Base-by-base conservation (phyloP, 108 stramenopile genomes). In the Skeletonema grethae region DNA sequence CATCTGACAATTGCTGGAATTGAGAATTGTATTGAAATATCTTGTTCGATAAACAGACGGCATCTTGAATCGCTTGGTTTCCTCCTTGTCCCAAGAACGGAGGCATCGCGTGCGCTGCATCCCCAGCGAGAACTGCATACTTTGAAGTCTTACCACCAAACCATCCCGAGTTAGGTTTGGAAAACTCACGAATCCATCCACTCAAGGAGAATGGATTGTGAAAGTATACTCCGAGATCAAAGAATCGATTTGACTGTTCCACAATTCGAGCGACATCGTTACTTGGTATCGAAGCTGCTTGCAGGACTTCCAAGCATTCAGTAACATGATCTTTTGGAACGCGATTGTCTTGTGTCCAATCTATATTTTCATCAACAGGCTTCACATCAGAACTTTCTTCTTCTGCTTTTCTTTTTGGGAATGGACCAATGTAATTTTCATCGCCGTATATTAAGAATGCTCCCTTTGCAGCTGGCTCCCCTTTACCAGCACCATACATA, bases 51-150 rank as follows among this genome's bases (percentile, higher is more conserved):
- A 59, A 24, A 50, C 59, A 77, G 15, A 85, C 88, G 39, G 82
- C 88, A 87, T 95, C 96, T 82, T 96, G 95, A 60, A 98, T 85
- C 4, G 96, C 98, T 69, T 98, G 98, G 61, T 98, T 98, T 1
- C 94, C 94, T 29, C 98, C 98, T 84, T 98, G 98, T 22, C 98
- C 98, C 18, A 97, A 79, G 67, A 97, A 97, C 0, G 98, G 98
- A 15, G 96, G 95, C 92, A 96, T 95, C 28, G 97, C 96, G 76
- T 98, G 98, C 2, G 96, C 95, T 11, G 95, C 89, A 79, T 98
- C 98, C 5, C 98, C 98, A 7, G 85, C 67, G 25, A 97, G 75
- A 12, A 90, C 84, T 24, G 61, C 75, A 35, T 57, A 82, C 22
- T 55, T 63, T 30, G 62, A 63, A n/a, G 61, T 69, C 24, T 63